phyloP scores from a whole-genome alignment of 2,329 filamentous ascomycete genomes.

The Penicillium rolfsii region DNA sequence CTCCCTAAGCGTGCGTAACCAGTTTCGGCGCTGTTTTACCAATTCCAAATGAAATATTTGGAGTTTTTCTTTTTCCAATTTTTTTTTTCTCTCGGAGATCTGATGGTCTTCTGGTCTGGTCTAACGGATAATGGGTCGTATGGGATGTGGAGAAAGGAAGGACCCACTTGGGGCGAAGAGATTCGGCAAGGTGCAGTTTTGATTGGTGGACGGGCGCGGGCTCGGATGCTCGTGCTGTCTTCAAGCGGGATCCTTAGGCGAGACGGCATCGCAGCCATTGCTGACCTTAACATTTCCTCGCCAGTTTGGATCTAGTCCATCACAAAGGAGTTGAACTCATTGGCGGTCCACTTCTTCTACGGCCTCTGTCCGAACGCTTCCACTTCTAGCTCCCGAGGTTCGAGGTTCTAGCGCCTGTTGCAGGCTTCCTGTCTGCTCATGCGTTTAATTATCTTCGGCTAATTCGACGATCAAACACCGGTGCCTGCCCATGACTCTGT shows the following conservation, averaged over 20 bases:
- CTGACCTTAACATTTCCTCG: slow-evolving; percentile 2
- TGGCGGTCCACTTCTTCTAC: not conserved
- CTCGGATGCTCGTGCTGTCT: slow-evolving; percentile 37
- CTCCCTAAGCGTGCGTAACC: too few relatives aligned
- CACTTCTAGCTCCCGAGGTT: slow-evolving; percentile 4
- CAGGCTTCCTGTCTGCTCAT: not conserved
- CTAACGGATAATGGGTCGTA: not conserved
- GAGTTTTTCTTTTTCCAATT: not conserved
- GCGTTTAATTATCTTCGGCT: not conserved
- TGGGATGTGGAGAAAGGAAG: not conserved
- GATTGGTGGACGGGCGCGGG: slow-evolving; percentile 37
- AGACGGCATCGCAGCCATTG: slow-evolving; percentile 21
- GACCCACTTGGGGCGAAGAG: slow-evolving; percentile 5
- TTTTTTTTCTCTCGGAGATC: not conserved
- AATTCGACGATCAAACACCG: slow-evolving; percentile 3
- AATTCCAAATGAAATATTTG: not conserved
- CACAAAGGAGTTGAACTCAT: not conserved
- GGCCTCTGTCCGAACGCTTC: not conserved
- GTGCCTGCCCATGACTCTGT: not conserved
- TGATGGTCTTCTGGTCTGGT: not conserved
- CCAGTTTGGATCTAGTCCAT: not conserved
- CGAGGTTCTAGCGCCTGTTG: slow-evolving; percentile 3
- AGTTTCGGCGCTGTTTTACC: not conserved
- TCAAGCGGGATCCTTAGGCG: slow-evolving; percentile 45
- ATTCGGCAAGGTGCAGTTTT: slow-evolving; percentile 39